Evolutionary conservation across 305 asterid species (phyloP), one percentile per base, ranked within the genome.

Genomic region (Withania somnifera): DNA sequence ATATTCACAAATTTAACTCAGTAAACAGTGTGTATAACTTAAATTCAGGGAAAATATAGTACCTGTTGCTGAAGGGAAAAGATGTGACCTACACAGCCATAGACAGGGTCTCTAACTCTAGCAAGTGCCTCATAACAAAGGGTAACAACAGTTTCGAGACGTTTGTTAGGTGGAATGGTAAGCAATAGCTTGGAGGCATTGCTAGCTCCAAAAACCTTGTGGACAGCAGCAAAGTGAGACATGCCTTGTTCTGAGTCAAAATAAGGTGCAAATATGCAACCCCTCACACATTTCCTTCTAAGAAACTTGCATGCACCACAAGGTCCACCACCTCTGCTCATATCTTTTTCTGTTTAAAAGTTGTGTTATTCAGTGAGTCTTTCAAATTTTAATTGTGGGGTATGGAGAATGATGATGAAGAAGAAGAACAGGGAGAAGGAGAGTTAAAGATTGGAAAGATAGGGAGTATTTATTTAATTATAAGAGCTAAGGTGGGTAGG

Each of bases 301-400:
- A 95, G 82, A 88, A 93, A 95, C 83, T 92, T 93, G 93, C 98
- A 95, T 14, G 98, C 98, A n/a, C 98, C 98, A 71, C 98, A 95
- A 0, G 98, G 95, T 38, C 57, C 22, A 19, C 67, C 5, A 36
- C 81, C 51, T 66, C 17, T 86, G 24, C 82, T 85, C 82, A 85
- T 85, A 6, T 19, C 79, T 26, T 40, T 28, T 11, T 36, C n/a
- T n/a, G n/a, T n/a, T n/a, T n/a, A n/a, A n/a, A n/a, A n/a, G n/a
- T n/a, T n/a, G n/a, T n/a, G n/a, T n/a, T n/a, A n/a, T n/a, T n/a
- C n/a, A n/a, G n/a, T n/a, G n/a, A n/a, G n/a, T n/a, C n/a, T n/a
- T n/a, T n/a, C n/a, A n/a, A n/a, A n/a, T n/a, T n/a, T n/a, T n/a
- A n/a, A n/a, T 47, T 17, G 81, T 61, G 73, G 84, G 82, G 63